These are phyloP conservation scores for Aspergillus biplanus DNA, from an alignment of 495 filamentous ascomycete species.

Conservation along the genomic window DNA sequence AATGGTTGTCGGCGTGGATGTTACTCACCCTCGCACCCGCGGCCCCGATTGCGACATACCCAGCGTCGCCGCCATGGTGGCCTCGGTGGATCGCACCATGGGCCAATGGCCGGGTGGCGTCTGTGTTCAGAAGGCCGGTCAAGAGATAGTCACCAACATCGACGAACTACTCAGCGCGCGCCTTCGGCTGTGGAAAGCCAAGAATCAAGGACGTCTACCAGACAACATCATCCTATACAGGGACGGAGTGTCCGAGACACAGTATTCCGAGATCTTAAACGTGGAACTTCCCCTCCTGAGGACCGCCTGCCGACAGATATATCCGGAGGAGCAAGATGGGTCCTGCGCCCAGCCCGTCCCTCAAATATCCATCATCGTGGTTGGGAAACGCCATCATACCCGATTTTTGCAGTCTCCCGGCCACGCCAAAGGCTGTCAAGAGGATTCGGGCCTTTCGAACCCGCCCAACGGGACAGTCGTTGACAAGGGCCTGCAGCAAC, in stretches of 20 bases:
- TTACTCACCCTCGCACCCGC: constrained; percentile 73
- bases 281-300: constrained; percentile 60
- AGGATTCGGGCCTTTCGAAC: too few species aligned
- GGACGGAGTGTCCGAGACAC: constrained; percentile 88
- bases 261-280: constrained; percentile 65
- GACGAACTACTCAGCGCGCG: constrained; percentile 60
- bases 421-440: too few species aligned
- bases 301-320: constrained; percentile 59
- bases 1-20: constrained; percentile 87
- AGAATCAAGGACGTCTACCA: constrained; percentile 50
- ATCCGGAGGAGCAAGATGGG: constrained; percentile 48
- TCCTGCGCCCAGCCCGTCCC: constrained; percentile 39
- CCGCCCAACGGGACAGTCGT: constrained; percentile 48
- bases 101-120: constrained; percentile 69
- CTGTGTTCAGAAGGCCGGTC: constrained; percentile 51
- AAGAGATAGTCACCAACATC: constrained; percentile 64
- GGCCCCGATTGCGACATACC: constrained; percentile 60
- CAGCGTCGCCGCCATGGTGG: constrained; percentile 76
- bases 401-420: constrained; percentile 64
- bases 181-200: constrained; percentile 59
- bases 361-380: constrained; percentile 51
- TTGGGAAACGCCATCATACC: constrained; percentile 89
- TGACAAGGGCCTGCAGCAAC: constrained; percentile 43
- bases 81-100: constrained; percentile 64
- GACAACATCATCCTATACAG: constrained; percentile 83